These are phyloP conservation scores for Oidiodendron maius DNA, from an alignment of 495 filamentous ascomycete species.

Conservation along the genomic window DNA sequence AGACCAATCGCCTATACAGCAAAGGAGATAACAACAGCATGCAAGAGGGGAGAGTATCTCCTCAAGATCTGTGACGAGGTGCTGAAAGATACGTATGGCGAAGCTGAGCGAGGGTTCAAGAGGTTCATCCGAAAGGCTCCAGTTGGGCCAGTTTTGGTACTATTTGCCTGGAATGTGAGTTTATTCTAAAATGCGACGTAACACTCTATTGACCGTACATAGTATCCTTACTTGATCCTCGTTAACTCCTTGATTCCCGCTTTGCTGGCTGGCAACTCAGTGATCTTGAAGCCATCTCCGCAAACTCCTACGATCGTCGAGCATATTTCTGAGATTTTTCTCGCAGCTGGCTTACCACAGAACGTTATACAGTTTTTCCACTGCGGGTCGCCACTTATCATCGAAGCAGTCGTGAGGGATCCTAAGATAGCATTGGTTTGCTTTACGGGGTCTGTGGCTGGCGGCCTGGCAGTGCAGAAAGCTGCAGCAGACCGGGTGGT, in stretches of 20 bases:
- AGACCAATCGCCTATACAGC: slow-evolving; percentile 79
- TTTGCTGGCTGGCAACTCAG: slow-evolving; percentile 77
- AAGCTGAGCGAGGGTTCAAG: slow-evolving; percentile 79
- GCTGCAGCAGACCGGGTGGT: slow-evolving; percentile 75
- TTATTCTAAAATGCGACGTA: slow-evolving; percentile 1
- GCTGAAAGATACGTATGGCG: slow-evolving; percentile 68
- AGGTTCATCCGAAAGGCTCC: slow-evolving; percentile 82
- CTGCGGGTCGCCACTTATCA: slow-evolving; percentile 62
- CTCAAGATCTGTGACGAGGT: slow-evolving; percentile 70
- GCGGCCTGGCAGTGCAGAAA: slow-evolving; percentile 77
- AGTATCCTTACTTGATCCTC: slow-evolving; percentile 91
- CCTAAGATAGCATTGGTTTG: slow-evolving; percentile 71
- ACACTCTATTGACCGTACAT: slow-evolving; percentile 9
- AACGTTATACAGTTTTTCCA: slow-evolving; percentile 88
- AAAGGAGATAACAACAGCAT: slow-evolving; percentile 75
- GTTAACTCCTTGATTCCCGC: slow-evolving; percentile 89
- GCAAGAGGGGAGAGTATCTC: slow-evolving; percentile 74
- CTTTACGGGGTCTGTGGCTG: slow-evolving; percentile 90
- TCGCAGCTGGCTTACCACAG: slow-evolving; percentile 68
- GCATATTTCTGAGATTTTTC: slow-evolving; percentile 68
- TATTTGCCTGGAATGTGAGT: slow-evolving; percentile 94
- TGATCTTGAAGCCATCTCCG: slow-evolving; percentile 89
- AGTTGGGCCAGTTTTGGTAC: slow-evolving; percentile 74
- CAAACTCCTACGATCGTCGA: slow-evolving; percentile 90
- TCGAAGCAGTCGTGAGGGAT: slow-evolving; percentile 68